Evolutionary conservation across 495 filamentous ascomycete genomes (phyloP), one percentile per base, ranked within the genome.

Genomic region (Melanomma pulvis-pyrius): DNA sequence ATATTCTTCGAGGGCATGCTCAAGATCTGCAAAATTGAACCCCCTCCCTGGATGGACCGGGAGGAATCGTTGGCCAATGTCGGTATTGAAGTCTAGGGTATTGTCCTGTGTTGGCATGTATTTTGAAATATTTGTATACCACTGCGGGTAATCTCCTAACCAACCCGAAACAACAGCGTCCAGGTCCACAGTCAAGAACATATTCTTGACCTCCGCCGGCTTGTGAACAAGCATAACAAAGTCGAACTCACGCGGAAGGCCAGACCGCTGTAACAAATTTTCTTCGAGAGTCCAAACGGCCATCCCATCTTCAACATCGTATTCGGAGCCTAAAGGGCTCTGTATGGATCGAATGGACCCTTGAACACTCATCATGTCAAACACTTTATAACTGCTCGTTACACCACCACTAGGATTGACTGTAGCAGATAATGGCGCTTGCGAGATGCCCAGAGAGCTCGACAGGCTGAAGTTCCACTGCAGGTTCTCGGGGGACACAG

Each of bases 321-420:
- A 79, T 6, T 71, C 59, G 15, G 44, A 72, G 1, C 77, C 78
- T 11, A 65, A 61, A 3, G 75, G 67, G 51, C 75, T 79, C 29
- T 74, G 75, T 41, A 76, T 47, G 1, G 79, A 79, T 7, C 82
- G 78, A 7, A 77, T 72, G 5, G 81, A 83, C 15, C 81, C 82
- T 68, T 83, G 82, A 24, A 84, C 82, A 34, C 78, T 77, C 82
- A 84, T 82, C 80, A 83, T 83, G 62, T 81, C 79, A 60, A 80
- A 82, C 19, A 82, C 73, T 19, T 75, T 76, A 60, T 81, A 82
- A 2, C 72, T 75, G 1, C 74, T 72, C 29, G 74, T 79, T 36
- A 78, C 52, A 4, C 76, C 79, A 2, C 79, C 77, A 5, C 74
- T 74, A 0, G 81, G 81, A 22, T 76, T 79, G 0, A 84, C 13